Conservation (phyloP, 164 flowering plant genomes). For the Vitis rotundifolia region DNA sequence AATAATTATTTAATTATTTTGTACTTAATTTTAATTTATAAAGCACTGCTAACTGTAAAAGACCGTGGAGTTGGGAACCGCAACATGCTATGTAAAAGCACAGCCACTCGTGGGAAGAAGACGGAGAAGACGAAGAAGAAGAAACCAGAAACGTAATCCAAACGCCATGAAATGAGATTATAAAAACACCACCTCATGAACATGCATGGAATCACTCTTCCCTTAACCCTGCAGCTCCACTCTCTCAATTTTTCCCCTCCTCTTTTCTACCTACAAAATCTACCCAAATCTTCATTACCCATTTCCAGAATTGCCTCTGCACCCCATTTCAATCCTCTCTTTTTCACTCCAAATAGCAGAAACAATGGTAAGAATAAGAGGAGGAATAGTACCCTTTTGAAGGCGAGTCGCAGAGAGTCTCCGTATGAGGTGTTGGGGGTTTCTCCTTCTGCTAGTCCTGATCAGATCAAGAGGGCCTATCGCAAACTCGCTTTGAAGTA, state of each 20-base stretch:
- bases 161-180: no score
- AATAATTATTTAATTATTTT: no score
- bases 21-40: no score
- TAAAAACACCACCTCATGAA: slow-evolving; percentile 4
- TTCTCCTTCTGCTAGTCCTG: slow-evolving; percentile 64
- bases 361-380: slow-evolving; percentile 21
- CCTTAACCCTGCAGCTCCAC: slow-evolving; percentile 13
- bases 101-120: no score
- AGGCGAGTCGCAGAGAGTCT: slow-evolving; percentile 62
- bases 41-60: no score
- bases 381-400: slow-evolving; percentile 22
- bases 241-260: slow-evolving; percentile 4
- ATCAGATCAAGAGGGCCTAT: slow-evolving; percentile 88
- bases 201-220: slow-evolving; percentile 34
- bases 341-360: slow-evolving; percentile 3
- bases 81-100: no score
- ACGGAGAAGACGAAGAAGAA: no score
- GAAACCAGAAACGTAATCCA: no score
- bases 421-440: slow-evolving; percentile 91
- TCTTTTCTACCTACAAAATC: slow-evolving; percentile 13
- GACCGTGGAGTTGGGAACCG: no score
- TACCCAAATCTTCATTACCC: slow-evolving; percentile 25
- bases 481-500: slow-evolving; percentile 88
- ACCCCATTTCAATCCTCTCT: slow-evolving; percentile 9
- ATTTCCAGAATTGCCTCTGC: slow-evolving; percentile 27